Evolutionary conservation across 805 yeast species (phyloP), one percentile per base, ranked within the genome.

Genomic region (Yamadazyma insecticola): DNA sequence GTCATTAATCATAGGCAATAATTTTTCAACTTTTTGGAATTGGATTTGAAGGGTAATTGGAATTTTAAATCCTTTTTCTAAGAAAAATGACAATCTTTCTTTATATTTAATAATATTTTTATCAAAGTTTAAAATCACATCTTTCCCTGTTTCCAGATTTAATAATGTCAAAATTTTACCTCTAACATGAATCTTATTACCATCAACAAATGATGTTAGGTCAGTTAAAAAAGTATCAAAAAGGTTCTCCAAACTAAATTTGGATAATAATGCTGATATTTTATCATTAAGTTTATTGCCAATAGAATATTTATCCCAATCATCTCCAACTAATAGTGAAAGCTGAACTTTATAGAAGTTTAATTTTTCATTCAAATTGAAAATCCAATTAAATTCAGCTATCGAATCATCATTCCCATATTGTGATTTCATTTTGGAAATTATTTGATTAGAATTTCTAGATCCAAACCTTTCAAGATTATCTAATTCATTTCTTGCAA

Each of bases 251-350:
- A 75, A 48, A 29, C 79, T 62, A 8, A 78, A 52, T 28, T 67
- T 72, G 15, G 60, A 53, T n/a, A 62, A 45, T 28, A 83, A 60
- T 0, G 60, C 52, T 2, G 50, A 43, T 15, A 74, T 64, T 37
- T 76, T 84, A 2, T 60, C 51, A 8, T 70, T 60, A 1, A 90
- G 70, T 38, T 70, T 73, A 31, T 67, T 70, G 0, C 96, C 96
- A 10, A 50, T 26, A 2, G 69, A 53, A 38, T 55, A 65, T 28
- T 59, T 53, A 24, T 45, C 43, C 72, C 72, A 65, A 22, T 51
- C 53, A 3, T 31, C 27, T 1, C 72, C 72, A 4, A 41, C 41
- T 13, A 41, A 26, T 4, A 23, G 19, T 2, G 26, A 3, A 14
- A 65, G 43, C 23, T 43, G 44, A 0, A n/a, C 19, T 9, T 44